A percentile compares a stretch with the other conserved stretches of the same genome.
Evolutionary conservation across 2,329 filamentous ascomycete species (phyloP).

Genomic region (Aspergillus novoparasiticus): DNA sequence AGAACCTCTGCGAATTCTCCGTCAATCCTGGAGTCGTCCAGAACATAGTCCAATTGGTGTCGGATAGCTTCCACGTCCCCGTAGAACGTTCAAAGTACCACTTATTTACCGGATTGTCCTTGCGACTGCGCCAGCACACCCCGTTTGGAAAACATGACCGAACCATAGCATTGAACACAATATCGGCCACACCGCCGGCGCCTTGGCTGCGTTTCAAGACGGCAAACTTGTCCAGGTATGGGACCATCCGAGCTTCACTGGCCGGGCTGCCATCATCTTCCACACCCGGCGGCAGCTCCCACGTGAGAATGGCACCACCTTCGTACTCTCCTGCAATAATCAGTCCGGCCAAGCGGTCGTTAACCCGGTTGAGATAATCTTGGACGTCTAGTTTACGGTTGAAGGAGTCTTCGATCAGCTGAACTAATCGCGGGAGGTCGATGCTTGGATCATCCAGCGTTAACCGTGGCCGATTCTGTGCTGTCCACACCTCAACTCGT

Average conservation of each 20-base stretch:
- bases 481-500: slow-evolving; percentile 65
- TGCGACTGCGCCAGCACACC: slow-evolving; percentile 88
- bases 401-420: slow-evolving; percentile 94
- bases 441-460: slow-evolving; percentile 78
- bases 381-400: slow-evolving; percentile 78
- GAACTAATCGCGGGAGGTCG: slow-evolving; percentile 77
- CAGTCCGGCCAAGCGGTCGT: slow-evolving; percentile 79
- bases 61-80: slow-evolving; percentile 78
- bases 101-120: slow-evolving; percentile 94
- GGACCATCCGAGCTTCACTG: slow-evolving; percentile 68
- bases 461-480: slow-evolving; percentile 64
- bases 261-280: slow-evolving; percentile 57
- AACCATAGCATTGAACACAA: slow-evolving; percentile 96
- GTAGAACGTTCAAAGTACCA: slow-evolving; percentile 96
- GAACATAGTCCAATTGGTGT: slow-evolving; percentile 96
- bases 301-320: slow-evolving; percentile 90
- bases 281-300: slow-evolving; percentile 74
- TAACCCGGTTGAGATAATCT: slow-evolving; percentile 80
- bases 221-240: slow-evolving; percentile 97
- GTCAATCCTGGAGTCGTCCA: slow-evolving; percentile 79
- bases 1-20: slow-evolving; percentile 56
- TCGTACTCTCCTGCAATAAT: slow-evolving; percentile 97
- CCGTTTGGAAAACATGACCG: slow-evolving; percentile 83
- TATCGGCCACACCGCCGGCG: slow-evolving; percentile 87
- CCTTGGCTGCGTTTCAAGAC: slow-evolving; percentile 88